These are phyloP conservation scores for Vanderwaltozyma verrucispora DNA, from an alignment of 805 yeast species.

Conservation along the genomic window DNA sequence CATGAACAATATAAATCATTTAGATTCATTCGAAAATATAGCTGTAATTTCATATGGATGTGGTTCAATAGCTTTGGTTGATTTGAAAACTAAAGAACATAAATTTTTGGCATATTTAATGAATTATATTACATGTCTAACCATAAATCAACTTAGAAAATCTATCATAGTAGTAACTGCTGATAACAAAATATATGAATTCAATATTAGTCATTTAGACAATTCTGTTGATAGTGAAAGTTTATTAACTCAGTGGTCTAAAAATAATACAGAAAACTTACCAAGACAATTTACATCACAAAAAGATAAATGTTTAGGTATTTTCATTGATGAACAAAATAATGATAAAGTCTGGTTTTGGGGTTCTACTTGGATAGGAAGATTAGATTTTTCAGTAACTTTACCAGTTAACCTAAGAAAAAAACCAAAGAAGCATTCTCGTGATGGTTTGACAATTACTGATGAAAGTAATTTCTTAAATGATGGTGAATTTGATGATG, in stretches of 20 bases:
- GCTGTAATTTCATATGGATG: constrained; percentile 52
- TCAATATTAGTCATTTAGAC: constrained; percentile 27
- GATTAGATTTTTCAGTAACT: constrained; percentile 53
- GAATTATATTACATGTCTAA: constrained; percentile 48
- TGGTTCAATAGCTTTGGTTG: constrained; percentile 50
- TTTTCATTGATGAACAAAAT: constrained; percentile 40
- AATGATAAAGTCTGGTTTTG: constrained; percentile 63
- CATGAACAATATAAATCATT: constrained; percentile 40
- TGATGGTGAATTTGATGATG: constrained; percentile 26
- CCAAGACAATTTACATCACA: constrained; percentile 52
- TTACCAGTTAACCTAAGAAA: constrained; percentile 35
- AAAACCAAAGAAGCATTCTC: constrained; percentile 30
- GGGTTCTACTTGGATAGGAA: constrained; percentile 75
- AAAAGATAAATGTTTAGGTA: constrained; percentile 64
- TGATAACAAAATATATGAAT: constrained; percentile 68
- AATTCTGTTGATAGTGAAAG: constrained; percentile 6
- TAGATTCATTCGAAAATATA: constrained; percentile 39
- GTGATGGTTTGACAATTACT: constrained; percentile 35
- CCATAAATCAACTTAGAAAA: constrained; percentile 37
- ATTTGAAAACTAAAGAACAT: constrained; percentile 21
- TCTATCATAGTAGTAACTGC: constrained; percentile 58
- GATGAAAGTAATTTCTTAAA: constrained; percentile 31
- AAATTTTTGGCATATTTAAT: constrained; percentile 48
- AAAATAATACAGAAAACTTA: constrained; percentile 58
- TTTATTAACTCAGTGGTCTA: constrained; percentile 64